These are phyloP conservation scores for Macadamia tetraphylla DNA, from an alignment of 164 flowering plant genomes.

Conservation along the genomic window DNA sequence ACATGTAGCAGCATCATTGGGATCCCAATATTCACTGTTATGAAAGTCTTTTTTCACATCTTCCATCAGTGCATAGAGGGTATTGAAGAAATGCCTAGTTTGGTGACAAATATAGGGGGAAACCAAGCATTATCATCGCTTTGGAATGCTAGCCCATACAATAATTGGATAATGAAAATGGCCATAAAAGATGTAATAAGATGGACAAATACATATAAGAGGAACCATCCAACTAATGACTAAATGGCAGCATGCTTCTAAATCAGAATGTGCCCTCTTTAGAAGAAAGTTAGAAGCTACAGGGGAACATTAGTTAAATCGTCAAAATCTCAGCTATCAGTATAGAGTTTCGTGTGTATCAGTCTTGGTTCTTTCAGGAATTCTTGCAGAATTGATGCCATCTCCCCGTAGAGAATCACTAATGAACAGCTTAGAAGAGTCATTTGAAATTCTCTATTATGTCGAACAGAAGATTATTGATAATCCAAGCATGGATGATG, in stretches of 20 bases:
- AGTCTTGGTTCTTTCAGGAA: constrained; percentile 1
- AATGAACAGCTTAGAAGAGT: background rate
- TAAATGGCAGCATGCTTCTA: background rate
- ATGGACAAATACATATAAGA: no score
- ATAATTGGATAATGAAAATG: no score
- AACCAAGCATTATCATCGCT: no score
- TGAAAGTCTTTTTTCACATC: no score
- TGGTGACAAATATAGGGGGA: no score
- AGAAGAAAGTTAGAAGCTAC: background rate
- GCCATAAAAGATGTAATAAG: no score
- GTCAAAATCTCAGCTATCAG: no score
- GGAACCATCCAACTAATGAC: background rate
- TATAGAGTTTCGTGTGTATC: constrained; percentile 3
- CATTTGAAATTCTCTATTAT: constrained; percentile 7
- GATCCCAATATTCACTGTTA: no score
- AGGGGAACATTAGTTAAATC: background rate
- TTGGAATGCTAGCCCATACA: no score
- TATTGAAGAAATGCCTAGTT: no score
- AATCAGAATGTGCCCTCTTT: background rate
- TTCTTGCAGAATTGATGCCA: constrained; percentile 1
- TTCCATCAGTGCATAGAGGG: no score
- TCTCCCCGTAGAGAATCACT: background rate
- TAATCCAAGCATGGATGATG: background rate
- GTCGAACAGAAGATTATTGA: background rate
- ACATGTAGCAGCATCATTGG: no score